Conservation (phyloP, 1,139 yeast species). For the Eremothecium coryli region DNA sequence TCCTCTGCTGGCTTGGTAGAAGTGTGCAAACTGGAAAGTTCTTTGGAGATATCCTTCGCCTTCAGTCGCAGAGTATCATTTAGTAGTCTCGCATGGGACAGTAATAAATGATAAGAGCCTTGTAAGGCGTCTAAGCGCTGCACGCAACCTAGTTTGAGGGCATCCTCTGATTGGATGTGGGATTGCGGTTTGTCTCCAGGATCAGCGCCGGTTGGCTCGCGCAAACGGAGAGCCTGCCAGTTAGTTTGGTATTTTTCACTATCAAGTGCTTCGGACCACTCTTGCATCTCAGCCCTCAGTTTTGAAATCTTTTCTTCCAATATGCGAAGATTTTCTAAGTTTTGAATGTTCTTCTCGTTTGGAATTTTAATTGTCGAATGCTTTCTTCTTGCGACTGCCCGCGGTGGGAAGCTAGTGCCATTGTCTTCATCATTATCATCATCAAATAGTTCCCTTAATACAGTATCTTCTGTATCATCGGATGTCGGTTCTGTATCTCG, state of each 20-base stretch:
- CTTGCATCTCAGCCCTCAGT: constrained; percentile 20
- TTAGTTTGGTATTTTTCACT: constrained; percentile 2
- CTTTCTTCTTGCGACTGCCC: constrained; percentile 3
- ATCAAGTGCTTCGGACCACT: constrained; percentile 23
- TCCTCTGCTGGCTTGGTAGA: constrained; percentile 6
- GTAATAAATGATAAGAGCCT: constrained; percentile 15
- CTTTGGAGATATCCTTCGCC: constrained; percentile 10
- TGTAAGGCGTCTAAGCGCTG: constrained; percentile 11
- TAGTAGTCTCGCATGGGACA: constrained; percentile 14
- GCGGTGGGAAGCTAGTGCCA: constrained; percentile 5
- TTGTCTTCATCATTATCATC: constrained; percentile 14
- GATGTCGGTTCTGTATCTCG: constrained; percentile 13
- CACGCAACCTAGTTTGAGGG: constrained; percentile 2
- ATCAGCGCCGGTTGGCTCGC: background rate
- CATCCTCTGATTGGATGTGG: constrained; percentile 1
- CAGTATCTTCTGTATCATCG: constrained; percentile 14
- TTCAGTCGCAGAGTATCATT: constrained; percentile 9
- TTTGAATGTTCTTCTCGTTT: constrained; percentile 27
- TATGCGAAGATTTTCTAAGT: constrained; percentile 21
- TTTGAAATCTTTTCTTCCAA: constrained; percentile 19
- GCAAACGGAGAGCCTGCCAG: constrained; percentile 2
- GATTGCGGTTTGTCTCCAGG: background rate
- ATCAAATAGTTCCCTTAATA: constrained; percentile 20
- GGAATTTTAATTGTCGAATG: constrained; percentile 14
- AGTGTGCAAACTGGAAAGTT: constrained; percentile 3